Evolutionary conservation across 768 basidiomycete species (phyloP), one percentile per base, ranked within the genome.

Genomic region (Calocybe indica): DNA sequence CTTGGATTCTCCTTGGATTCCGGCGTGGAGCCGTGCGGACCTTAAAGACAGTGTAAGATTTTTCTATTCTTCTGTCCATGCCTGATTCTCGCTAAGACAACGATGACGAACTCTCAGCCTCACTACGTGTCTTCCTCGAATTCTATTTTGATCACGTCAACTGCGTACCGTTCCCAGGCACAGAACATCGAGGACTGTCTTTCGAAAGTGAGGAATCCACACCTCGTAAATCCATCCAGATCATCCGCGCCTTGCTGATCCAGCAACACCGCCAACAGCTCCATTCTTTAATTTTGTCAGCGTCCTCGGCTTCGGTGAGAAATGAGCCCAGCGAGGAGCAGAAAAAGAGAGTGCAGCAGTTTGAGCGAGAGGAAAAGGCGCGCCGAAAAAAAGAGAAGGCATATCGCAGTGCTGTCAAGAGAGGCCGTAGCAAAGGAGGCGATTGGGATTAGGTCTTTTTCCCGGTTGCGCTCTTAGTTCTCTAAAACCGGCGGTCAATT

Each of bases 141-240:
- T 43, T 80, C 82, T 5, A 70, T 92, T 33, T 65, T 88, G 30
- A 70, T 91, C 47, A 83, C 84, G 6, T 89, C 87, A 0, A 82
- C 75, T 1, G 64, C 73, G 1, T 75, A 80, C 52, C 83, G 89
- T n/a, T 88, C 88, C 7, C 89, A 92, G 58, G 67, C 84, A 2
- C 79, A 82, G 56, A 92, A 90, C 52, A 64, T 88, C 12, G 78
- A 84, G 7, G 85, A 90, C 47, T 85, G 82, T 52, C 67, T 91
- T 36, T 54, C 65, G 5, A 90, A 88, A 72, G 88, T 80, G 37
- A 11, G 62, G 49, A 28, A 7, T 47, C 13, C 32, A 12, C 22
- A 22, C 22, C 22, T 22, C 22, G 22, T 22, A 22, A 22, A 5
- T 40, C 41, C 13, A 43, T 15, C n/a, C 33, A 44, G 42, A 29